These are phyloP conservation scores for Calocybe gangraenosa DNA, from an alignment of 768 basidiomycete genomes.

Conservation along the genomic window DNA sequence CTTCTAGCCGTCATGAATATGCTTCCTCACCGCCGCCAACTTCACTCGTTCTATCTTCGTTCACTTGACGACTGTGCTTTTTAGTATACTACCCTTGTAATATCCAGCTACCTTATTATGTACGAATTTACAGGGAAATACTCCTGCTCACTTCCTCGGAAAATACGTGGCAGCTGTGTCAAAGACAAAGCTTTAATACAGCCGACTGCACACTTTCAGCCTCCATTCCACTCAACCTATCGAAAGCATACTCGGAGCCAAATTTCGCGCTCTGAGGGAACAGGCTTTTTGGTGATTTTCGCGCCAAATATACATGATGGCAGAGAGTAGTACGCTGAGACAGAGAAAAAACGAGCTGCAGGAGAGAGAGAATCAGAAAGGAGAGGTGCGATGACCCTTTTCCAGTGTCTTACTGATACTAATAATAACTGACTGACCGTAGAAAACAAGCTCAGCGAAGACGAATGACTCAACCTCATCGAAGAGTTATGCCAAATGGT, in stretches of 20 bases:
- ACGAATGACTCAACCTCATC: background rate
- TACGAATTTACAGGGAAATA: background rate
- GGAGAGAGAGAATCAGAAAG: conserved; percentile 4
- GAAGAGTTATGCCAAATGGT: background rate
- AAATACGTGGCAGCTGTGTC: too few species aligned
- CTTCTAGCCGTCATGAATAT: conserved; percentile 15
- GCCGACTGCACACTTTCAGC: too few species aligned
- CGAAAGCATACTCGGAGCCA: too few species aligned
- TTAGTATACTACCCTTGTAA: background rate
- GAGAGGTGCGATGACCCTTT: background rate
- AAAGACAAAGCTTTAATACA: too few species aligned
- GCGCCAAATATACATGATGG: too few species aligned
- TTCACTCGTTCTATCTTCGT: conserved; percentile 5
- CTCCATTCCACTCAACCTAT: too few species aligned
- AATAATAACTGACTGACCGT: background rate
- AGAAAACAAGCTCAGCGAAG: background rate
- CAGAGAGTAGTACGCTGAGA: background rate
- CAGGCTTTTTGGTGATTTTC: too few species aligned
- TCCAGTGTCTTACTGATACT: background rate
- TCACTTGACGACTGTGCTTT: conserved; percentile 1
- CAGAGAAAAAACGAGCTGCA: conserved; percentile 7
- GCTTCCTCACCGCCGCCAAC: conserved; percentile 13
- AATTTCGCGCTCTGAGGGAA: too few species aligned
- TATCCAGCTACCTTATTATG: background rate
- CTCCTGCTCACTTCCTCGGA: too few species aligned